Evolutionary conservation across 495 filamentous ascomycete species (phyloP), one percentile per base, ranked within the genome.

Genomic region (Sordaria brevicollis): DNA sequence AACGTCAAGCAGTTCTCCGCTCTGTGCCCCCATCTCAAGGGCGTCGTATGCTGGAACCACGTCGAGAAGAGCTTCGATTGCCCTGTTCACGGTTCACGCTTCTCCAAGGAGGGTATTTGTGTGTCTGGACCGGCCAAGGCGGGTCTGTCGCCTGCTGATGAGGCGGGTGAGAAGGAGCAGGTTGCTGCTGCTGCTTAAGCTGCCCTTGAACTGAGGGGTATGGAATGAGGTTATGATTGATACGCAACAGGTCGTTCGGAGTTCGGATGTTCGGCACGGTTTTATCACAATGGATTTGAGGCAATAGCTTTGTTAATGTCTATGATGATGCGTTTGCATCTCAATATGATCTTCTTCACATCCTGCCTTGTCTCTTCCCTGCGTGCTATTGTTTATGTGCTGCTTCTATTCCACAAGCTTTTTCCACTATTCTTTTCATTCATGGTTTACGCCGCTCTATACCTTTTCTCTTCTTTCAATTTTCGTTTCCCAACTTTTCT

Each of bases 61-160:
- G 76, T 76, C 0, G 86, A 88, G 77, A 86, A 85, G 79, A 83
- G 82, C 67, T 88, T 85, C 79, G 86, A 88, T 71, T 83, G 81
- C 66, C 81, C 81, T 0, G 81, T 88, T 0, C 86, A 89, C 71
- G 86, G 85, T 0, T 86, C 83, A 70, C 80, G 87, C 2, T 88
- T 88, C 72, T 82, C 82, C 9, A 79, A 80, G 31, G 83, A 83
- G 35, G 86, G 86, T 8, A 73, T 87, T 29, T 83, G 84, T 41
- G 71, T 88, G 11, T 80, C 78, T 39, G 86, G 86, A 0, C 86
- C 86, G 25, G 76, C 84, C 0, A 87, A 86, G 71, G 71, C 70
- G 6, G 78, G 78, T 36, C 69, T 81, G 54, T 8, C 57, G 4
- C 77, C 77, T 15, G 65, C 39, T 2, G 76, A 77, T 41, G 72